Evolutionary conservation across 176 grass and related monocot species (phyloP).

Genomic region (Raddia distichophylla): DNA sequence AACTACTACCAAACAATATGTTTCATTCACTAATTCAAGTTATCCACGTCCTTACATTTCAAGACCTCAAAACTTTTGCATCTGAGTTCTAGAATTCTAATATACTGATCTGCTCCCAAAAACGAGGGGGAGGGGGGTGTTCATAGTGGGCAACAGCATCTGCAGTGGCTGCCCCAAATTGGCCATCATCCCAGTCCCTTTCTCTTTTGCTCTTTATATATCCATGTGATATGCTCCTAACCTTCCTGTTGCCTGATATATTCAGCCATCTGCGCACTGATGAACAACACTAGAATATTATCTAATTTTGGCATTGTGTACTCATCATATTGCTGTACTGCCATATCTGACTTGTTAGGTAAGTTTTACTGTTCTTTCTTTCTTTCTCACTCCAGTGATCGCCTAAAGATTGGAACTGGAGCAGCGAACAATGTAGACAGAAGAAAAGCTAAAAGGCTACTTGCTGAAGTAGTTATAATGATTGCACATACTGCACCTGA

Average conservation of each 20-base stretch:
- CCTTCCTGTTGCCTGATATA: slow-evolving; percentile 6
- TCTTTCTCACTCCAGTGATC: slow-evolving; percentile 51
- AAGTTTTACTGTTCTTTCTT: slow-evolving; percentile 21
- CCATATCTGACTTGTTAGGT: slow-evolving; percentile 1
- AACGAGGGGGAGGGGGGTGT: not conserved
- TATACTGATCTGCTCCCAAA: slow-evolving; percentile 8
- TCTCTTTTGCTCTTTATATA: slow-evolving; percentile 8
- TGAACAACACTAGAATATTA: slow-evolving; percentile 9
- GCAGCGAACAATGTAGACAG: slow-evolving; percentile 39
- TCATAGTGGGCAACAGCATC: slow-evolving; percentile 1
- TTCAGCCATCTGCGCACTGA: not conserved
- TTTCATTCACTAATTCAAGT: not conserved
- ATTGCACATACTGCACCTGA: slow-evolving; percentile 48
- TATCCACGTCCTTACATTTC: not conserved
- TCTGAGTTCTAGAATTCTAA: slow-evolving; percentile 11
- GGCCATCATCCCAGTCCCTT: not conserved
- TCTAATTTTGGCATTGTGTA: slow-evolving; percentile 16
- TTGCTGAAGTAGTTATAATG: slow-evolving; percentile 58
- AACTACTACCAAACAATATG: not conserved
- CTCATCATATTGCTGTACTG: not conserved
- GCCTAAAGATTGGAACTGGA: slow-evolving; percentile 57
- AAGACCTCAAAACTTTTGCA: not conserved
- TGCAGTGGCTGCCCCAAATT: not conserved
- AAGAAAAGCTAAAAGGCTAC: slow-evolving; percentile 42
- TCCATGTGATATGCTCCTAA: slow-evolving; percentile 13